phyloP scores from a whole-genome alignment of 306 rosid genomes.

The Lagenaria siceraria region DNA sequence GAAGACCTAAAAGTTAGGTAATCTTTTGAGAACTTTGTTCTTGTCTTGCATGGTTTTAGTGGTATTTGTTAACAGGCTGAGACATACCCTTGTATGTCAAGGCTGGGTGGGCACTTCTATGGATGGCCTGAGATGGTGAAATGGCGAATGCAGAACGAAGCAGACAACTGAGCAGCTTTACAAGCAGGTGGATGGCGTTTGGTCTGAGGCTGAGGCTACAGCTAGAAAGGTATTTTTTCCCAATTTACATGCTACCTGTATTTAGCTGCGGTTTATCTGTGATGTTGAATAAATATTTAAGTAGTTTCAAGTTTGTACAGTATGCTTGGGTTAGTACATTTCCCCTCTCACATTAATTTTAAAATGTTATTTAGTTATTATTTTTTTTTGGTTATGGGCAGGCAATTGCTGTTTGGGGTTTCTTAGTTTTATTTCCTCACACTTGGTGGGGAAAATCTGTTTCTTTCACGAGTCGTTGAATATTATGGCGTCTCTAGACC shows the following conservation, averaged over 20 bases:
- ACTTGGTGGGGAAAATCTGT: not conserved
- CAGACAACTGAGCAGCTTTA: constrained; percentile 78
- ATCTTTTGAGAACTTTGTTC: constrained; percentile 10
- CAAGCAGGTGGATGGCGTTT: constrained; percentile 77
- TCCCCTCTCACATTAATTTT: not conserved
- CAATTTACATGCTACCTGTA: not conserved
- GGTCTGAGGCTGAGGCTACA: constrained; percentile 80
- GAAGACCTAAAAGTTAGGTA: constrained; percentile 71
- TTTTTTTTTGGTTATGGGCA: not conserved
- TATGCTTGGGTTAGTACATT: not conserved
- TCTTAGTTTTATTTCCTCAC: not conserved
- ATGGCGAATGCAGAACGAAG: constrained; percentile 94
- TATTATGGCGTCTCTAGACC: not conserved
- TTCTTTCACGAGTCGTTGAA: not conserved
- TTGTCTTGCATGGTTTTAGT: constrained; percentile 2
- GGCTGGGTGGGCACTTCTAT: constrained; percentile 60
- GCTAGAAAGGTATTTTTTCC: constrained; percentile 56
- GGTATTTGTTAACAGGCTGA: constrained; percentile 44
- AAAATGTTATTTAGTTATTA: not conserved
- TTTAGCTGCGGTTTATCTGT: not conserved
- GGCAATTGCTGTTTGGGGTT: not conserved
- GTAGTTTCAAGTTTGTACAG: not conserved
- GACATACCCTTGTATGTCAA: constrained; percentile 98
- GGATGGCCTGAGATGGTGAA: constrained; percentile 82
- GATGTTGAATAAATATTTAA: not conserved